Conservation (phyloP, 176 grass and related monocot genomes). For the Cenchrus fungigraminus region DNA sequence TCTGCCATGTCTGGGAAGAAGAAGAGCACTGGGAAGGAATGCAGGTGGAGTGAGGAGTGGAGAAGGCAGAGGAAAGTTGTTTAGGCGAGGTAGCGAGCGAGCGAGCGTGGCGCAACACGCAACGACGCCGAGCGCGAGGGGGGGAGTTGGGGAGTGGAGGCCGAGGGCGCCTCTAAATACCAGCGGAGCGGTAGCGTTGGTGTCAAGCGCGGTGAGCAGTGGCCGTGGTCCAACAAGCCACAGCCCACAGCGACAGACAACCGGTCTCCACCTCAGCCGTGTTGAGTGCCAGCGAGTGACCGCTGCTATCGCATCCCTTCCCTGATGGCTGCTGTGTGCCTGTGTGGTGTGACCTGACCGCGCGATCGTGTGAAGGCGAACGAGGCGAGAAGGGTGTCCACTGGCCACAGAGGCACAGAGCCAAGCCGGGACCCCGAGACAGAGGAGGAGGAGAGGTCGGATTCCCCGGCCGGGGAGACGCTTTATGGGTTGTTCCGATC, state of each 20-base stretch:
- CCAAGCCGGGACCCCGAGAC: neutral
- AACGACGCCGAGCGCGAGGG: neutral
- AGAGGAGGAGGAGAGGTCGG: slow-evolving; percentile 5
- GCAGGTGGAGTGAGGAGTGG: neutral
- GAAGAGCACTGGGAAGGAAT: neutral
- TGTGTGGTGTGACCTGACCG: neutral
- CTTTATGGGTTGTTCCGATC: slow-evolving; percentile 33
- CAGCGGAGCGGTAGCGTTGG: slow-evolving; percentile 23
- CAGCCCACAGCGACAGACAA: neutral
- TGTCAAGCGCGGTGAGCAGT: neutral
- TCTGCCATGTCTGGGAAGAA: neutral
- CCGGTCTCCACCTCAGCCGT: neutral
- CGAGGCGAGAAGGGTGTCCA: neutral
- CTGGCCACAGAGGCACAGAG: too few relatives aligned
- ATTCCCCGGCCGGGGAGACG: neutral
- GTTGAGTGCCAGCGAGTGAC: neutral
- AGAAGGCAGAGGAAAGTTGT: neutral
- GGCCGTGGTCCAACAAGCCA: neutral
- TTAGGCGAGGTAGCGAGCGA: neutral
- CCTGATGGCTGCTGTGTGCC: too few relatives aligned
- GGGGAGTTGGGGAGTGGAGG: neutral
- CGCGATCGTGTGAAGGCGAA: neutral
- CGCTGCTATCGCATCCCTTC: neutral
- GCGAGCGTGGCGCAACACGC: slow-evolving; percentile 11
- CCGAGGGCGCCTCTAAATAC: slow-evolving; percentile 38